These are phyloP conservation scores for Fomitopsis pinicola DNA, from an alignment of 1,284 basidiomycete genomes.

Conservation along the genomic window DNA sequence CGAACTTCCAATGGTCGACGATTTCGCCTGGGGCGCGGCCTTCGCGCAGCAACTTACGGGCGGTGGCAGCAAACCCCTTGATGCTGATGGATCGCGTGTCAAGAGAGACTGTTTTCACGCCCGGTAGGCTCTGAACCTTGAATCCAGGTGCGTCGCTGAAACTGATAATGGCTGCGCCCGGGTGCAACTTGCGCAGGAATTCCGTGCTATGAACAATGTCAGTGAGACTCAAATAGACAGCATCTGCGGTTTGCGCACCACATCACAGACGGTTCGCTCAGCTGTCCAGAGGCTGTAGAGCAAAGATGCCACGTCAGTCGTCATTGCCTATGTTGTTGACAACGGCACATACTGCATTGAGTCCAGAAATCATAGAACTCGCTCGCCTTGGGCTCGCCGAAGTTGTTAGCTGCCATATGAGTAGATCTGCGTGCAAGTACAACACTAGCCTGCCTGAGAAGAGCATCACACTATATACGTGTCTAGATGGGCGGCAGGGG, in stretches of 20 bases:
- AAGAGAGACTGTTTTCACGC: slow-evolving; percentile 38
- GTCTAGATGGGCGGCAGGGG: too few species aligned
- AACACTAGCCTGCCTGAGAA: too few species aligned
- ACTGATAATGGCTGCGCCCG: slow-evolving; percentile 54
- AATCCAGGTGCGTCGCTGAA: slow-evolving; percentile 39
- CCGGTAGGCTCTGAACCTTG: slow-evolving; percentile 50
- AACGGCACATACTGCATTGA: too few species aligned
- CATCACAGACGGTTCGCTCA: neutral
- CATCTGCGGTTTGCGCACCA: neutral
- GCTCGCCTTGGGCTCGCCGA: neutral
- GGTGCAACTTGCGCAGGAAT: slow-evolving; percentile 57
- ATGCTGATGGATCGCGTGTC: slow-evolving; percentile 43
- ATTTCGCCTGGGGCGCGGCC: slow-evolving; percentile 26
- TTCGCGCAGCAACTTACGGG: slow-evolving; percentile 39
- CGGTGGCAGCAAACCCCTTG: slow-evolving; percentile 41
- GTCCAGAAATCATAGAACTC: neutral
- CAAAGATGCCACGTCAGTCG: too few species aligned
- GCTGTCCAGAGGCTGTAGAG: neutral
- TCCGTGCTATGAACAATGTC: neutral
- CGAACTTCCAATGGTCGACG: slow-evolving; percentile 46
- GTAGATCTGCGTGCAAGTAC: too few species aligned
- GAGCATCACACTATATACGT: too few species aligned
- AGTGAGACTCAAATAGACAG: neutral
- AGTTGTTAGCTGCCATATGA: neutral
- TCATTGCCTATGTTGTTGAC: too few species aligned